Percentiles rank a stretch among this genome's conserved stretches.
Conservation (phyloP, 352 stramenopile species). For the Phytophthora rubi region DNA sequence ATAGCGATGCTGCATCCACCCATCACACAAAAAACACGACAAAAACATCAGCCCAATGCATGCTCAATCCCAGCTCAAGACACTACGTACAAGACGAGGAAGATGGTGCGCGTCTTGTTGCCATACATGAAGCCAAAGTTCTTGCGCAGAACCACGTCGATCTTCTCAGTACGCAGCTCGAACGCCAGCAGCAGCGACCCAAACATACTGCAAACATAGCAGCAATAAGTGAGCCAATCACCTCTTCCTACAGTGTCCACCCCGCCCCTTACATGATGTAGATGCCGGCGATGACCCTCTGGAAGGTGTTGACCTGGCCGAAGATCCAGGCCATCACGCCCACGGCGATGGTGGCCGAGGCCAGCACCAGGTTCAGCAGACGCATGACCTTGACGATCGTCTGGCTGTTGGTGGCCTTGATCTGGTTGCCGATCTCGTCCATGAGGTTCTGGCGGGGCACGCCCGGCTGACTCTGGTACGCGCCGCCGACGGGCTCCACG, state of each 20-base stretch:
- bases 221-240: not conserved
- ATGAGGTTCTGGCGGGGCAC: constrained; percentile 73
- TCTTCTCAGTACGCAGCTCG: constrained; percentile 84
- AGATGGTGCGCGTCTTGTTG: constrained; percentile 89
- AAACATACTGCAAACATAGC: constrained; percentile 70
- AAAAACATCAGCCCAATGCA: too few relatives aligned
- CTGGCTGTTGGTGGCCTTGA: constrained; percentile 84
- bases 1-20: constrained; percentile 76
- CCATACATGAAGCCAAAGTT: constrained; percentile 93
- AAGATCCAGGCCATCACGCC: constrained; percentile 85
- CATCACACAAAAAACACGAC: too few relatives aligned
- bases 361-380: constrained; percentile 77
- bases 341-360: constrained; percentile 67
- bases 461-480: constrained; percentile 36
- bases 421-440: constrained; percentile 82
- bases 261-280: constrained; percentile 82
- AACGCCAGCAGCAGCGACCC: constrained; percentile 79
- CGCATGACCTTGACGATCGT: constrained; percentile 87
- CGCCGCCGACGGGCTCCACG: constrained; percentile 35
- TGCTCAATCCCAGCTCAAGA: too few relatives aligned
- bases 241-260: not conserved
- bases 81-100: constrained; percentile 83
- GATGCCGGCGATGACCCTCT: constrained; percentile 84
- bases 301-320: constrained; percentile 75
- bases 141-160: constrained; percentile 77